Conservation (phyloP, 2,329 filamentous ascomycete species). For the Verticillium tricorpus region DNA sequence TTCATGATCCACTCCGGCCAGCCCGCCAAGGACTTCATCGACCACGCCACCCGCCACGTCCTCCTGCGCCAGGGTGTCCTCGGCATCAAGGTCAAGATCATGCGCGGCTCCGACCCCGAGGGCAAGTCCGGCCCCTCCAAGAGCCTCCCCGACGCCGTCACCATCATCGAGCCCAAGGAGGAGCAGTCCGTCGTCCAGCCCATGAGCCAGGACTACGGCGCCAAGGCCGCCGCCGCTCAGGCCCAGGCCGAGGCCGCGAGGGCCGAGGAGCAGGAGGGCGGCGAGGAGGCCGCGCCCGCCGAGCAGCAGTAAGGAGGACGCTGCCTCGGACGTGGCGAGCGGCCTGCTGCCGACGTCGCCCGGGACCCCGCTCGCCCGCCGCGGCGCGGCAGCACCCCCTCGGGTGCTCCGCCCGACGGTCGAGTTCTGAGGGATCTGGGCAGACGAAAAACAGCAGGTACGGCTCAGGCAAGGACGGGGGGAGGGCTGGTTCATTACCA, state of each 20-base stretch:
- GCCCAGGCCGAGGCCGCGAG: slow-evolving; percentile 60
- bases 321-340: slow-evolving; percentile 15
- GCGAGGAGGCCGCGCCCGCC: slow-evolving; percentile 50
- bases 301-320: slow-evolving; percentile 38
- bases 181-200: slow-evolving; percentile 93
- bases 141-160: slow-evolving; percentile 96
- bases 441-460: not conserved
- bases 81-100: slow-evolving; percentile 99
- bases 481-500: slow-evolving; percentile 15
- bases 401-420: not conserved
- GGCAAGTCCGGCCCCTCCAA: slow-evolving; percentile 98
- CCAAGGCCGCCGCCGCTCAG: slow-evolving; percentile 70
- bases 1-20: slow-evolving; percentile 99
- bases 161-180: slow-evolving; percentile 99
- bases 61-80: slow-evolving; percentile 99
- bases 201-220: slow-evolving; percentile 97
- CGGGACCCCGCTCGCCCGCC: slow-evolving; percentile 1
- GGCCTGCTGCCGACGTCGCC: slow-evolving; percentile 4
- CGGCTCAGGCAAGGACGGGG: slow-evolving; percentile 3
- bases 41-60: slow-evolving; percentile 97
- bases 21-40: slow-evolving; percentile 99
- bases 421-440: not conserved
- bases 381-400: not conserved
- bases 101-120: slow-evolving; percentile 98
- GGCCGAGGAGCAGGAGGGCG: slow-evolving; percentile 45